These are phyloP conservation scores for Suhomyces kilbournensis DNA, from an alignment of 805 yeast genomes.

Conservation along the genomic window DNA sequence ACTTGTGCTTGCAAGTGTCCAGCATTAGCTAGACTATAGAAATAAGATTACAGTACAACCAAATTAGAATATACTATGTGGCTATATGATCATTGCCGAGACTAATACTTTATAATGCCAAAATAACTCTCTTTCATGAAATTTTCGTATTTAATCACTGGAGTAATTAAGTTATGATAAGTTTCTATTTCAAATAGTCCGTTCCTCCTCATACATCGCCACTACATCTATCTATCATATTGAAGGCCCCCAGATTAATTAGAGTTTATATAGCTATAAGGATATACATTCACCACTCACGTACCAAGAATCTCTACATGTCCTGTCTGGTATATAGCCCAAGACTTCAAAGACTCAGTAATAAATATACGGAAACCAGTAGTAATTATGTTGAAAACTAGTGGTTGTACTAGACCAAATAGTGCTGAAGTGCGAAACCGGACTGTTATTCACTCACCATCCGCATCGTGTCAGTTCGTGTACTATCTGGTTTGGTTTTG, in stretches of 20 bases:
- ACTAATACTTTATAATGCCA: too few species aligned
- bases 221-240: too few species aligned
- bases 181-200: too few species aligned
- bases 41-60: too few species aligned
- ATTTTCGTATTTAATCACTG: neutral
- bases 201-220: too few species aligned
- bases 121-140: neutral
- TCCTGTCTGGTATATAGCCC: neutral
- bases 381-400: neutral
- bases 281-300: neutral
- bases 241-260: neutral
- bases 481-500: neutral
- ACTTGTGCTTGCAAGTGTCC: conserved; percentile 44
- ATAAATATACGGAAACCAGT: neutral
- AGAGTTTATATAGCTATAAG: neutral
- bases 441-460: neutral
- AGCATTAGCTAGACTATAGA: neutral
- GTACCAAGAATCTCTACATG: neutral
- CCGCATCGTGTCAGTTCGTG: neutral
- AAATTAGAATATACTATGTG: too few species aligned
- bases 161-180: too few species aligned
- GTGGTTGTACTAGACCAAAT: neutral
- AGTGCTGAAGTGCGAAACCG: too few species aligned
- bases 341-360: too few species aligned
- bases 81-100: too few species aligned